Evolutionary conservation across 805 yeast species (phyloP).

Genomic region (Limtongozyma cylindracea): DNA sequence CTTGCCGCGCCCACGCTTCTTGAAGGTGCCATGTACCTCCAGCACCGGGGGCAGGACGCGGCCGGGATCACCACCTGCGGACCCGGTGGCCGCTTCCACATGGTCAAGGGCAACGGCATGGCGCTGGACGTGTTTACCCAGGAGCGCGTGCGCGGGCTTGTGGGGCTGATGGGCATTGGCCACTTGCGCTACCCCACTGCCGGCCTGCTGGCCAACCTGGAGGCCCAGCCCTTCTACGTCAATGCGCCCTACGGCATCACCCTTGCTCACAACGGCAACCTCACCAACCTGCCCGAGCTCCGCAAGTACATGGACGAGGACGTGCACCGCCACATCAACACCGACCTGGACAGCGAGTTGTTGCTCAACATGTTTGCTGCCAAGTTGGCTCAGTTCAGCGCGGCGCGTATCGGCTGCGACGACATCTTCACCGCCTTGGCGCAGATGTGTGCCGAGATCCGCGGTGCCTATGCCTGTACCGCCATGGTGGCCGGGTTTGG

Average conservation of each 20-base stretch:
- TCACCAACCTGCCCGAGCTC: constrained; percentile 66
- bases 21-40: constrained; percentile 81
- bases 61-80: constrained; percentile 98
- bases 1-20: constrained; percentile 75
- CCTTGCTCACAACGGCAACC: constrained; percentile 81
- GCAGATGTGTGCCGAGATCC: constrained; percentile 56
- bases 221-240: constrained; percentile 97
- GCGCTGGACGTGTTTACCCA: constrained; percentile 92
- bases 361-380: constrained; percentile 77
- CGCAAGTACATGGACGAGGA: constrained; percentile 67
- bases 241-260: constrained; percentile 91
- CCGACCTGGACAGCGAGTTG: constrained; percentile 89
- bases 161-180: constrained; percentile 88
- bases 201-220: constrained; percentile 84
- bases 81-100: constrained; percentile 75
- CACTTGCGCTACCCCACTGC: constrained; percentile 96
- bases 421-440: constrained; percentile 72
- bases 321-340: constrained; percentile 92
- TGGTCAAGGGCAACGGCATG: constrained; percentile 98
- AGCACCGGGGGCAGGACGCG: constrained; percentile 97
- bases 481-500: constrained; percentile 95
- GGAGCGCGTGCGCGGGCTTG: constrained; percentile 46
- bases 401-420: constrained; percentile 73
- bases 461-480: constrained; percentile 95
- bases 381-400: constrained; percentile 75